Percentiles rank a stretch among this genome's conserved stretches.
Evolutionary conservation across 2,329 filamentous ascomycete species (phyloP).

Genomic region (Hypoxylon sp.): DNA sequence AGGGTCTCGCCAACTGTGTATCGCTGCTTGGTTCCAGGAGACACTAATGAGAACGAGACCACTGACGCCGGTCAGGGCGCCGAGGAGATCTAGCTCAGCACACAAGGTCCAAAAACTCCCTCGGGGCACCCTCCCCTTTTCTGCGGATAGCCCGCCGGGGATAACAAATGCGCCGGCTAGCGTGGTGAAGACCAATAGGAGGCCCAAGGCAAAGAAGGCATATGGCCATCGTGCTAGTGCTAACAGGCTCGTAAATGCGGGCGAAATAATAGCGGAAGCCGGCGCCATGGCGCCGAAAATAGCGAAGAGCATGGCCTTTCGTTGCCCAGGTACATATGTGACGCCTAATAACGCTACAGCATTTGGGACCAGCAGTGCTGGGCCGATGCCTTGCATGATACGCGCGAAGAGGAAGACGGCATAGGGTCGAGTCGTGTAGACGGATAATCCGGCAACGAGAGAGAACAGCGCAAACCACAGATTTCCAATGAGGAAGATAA

Average conservation of each 20-base stretch:
- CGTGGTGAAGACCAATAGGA: constrained; percentile 45
- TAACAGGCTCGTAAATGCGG: constrained; percentile 48
- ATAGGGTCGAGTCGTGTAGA: constrained; percentile 52
- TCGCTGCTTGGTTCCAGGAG: constrained; percentile 69
- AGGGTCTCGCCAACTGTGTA: constrained; percentile 64
- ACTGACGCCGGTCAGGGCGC: constrained; percentile 59
- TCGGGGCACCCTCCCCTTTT: constrained; percentile 17
- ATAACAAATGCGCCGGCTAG: constrained; percentile 47
- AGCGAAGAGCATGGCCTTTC: constrained; percentile 52
- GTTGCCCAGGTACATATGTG: constrained; percentile 56
- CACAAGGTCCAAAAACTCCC: constrained; percentile 42
- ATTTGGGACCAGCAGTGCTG: constrained; percentile 66
- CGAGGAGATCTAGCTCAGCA: constrained; percentile 48
- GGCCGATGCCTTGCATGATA: constrained; percentile 63
- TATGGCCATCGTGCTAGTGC: constrained; percentile 50
- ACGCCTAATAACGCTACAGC: constrained; percentile 65
- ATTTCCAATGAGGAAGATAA: constrained; percentile 62
- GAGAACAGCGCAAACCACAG: constrained; percentile 63
- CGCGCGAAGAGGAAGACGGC: constrained; percentile 57
- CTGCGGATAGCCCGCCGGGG: constrained; percentile 38
- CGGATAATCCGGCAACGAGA: constrained; percentile 58
- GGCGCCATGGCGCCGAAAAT: constrained; percentile 53
- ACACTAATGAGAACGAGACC: constrained; percentile 69
- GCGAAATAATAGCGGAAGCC: constrained; percentile 49
- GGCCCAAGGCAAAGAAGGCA: constrained; percentile 50